Base-by-base conservation (phyloP, 441 rosid species). In the Bocquillonia castaneifolia region DNA sequence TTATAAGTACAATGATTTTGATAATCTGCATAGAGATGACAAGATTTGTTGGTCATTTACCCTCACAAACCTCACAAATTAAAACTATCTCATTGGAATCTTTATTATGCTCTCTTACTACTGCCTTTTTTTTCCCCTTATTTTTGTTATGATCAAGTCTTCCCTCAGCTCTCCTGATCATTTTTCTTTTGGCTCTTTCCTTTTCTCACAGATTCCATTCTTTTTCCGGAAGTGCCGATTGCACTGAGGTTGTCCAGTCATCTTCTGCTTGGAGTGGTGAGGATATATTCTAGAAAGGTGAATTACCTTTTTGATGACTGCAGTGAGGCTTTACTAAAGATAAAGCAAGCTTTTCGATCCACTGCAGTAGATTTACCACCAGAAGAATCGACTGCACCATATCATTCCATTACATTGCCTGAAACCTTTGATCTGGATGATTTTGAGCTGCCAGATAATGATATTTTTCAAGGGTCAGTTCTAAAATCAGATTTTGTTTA, bases 381-480 rank as follows among this genome's bases (percentile, higher is more conserved):
- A 10, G 99, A 95, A 78, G 99, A 95, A 82, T 92, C 99, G 6
- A 90, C 95, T 65, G 98, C 99, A 47, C 99, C 99, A 1, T 95
- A 95, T 75, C 97, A 92, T 80, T 92, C 99, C 8, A 95, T 95
- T 67, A 95, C 99, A 22, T 83, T 95, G 86, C 99, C 99, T 1
- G 99, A 95, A 89, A 95, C 99, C 40, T 95, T 95, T 85, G 99
- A 95, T 84, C 99, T 95, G 74, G 99, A 92, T 82, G 99, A 95
- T 72, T 95, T 95, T 84, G 99, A 95, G 92, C 90, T 95, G 70
- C 99, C 98, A 78, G 97, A 95, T 69, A 91, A 84, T 80, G 99
- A 92, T 70, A 82, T 89, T 32, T 87, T 89, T 74, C 98, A 92
- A 75, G 96, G 98, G 99, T 95, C 68, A 80, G 98, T 89, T 79